Evolutionary conservation across 495 filamentous ascomycete species (phyloP), one percentile per base, ranked within the genome.

Genomic region (Tuber calosporum): DNA sequence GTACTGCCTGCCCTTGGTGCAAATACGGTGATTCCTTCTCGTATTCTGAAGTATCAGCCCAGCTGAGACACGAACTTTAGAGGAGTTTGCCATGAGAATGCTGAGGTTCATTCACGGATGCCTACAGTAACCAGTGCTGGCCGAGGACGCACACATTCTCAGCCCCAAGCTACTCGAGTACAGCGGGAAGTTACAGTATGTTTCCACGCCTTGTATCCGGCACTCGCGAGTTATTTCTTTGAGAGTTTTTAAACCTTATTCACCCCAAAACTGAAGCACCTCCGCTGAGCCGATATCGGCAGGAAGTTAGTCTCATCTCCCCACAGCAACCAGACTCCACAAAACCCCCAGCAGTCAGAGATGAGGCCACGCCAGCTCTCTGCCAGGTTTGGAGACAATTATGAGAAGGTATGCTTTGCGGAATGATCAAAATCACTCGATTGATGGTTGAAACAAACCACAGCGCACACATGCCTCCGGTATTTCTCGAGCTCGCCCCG

Each of bases 401-500:
- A 62, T 13, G 26, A 62, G 53, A 34, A 17, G 53, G 53, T 11
- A 62, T 30, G 53, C 26, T 62, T 62, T 26, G 11, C 53, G 19
- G 53, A 62, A 15, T 7, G 53, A 62, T 34, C 30, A 34, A 62
- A 34, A 62, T 34, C 26, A 34, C 13, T 34, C 53, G 4, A 1
- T 26, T 3, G 26, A 13, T 30, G 26, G 26, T 62, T 62, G 53
- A 62, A 62, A 62, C 26, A 62, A 62, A 62, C 53, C 53, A 62
- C 26, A 34, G 53, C 53, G 53, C 53, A 62, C 26, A 62, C 53
- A 34, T 62, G 53, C 53, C 53, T 62, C 53, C 53, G 53, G 2
- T 62, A 62, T 62, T 62, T 62, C 53, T 62, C 53, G 53, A 62
- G 53, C 26, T 62, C 53, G 17, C 9, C 30, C 53, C 53, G 53